Evolutionary conservation across 257 asterid genomes (phyloP).

Genomic region (Thymus quinquecostatus): DNA sequence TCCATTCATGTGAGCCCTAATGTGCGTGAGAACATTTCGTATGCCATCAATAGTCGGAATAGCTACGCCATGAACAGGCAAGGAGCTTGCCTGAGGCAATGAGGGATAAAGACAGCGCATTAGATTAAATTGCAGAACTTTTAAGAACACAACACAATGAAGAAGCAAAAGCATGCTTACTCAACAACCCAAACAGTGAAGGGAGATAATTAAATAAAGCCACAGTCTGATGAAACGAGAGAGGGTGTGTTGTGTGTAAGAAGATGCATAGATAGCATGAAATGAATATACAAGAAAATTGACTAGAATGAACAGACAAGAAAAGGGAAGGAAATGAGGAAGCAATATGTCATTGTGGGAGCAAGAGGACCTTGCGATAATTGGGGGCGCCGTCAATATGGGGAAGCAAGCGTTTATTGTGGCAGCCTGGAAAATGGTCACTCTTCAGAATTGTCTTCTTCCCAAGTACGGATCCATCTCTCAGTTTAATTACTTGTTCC

Average conservation of each 20-base stretch:
- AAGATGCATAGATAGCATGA: neutral
- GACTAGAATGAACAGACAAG: neutral
- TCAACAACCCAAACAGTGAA: neutral
- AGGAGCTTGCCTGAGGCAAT: conserved; percentile 60
- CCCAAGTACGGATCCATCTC: conserved; percentile 98
- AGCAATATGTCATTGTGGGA: too few relatives aligned
- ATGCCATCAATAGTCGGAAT: conserved; percentile 94
- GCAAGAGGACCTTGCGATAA: conserved; percentile 74
- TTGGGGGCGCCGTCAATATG: conserved; percentile 96
- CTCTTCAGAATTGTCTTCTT: conserved; percentile 97
- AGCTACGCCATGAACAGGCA: conserved; percentile 97
- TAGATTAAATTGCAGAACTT: neutral
- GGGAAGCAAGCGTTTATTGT: conserved; percentile 83
- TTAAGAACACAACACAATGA: neutral
- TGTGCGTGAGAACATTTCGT: conserved; percentile 84
- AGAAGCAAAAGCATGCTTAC: conserved; percentile 2
- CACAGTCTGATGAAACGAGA: neutral
- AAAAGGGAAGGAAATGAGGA: too few relatives aligned
- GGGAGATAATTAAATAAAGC: neutral
- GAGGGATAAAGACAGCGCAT: conserved; percentile 16
- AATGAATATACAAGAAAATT: neutral
- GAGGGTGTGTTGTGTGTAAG: too few relatives aligned
- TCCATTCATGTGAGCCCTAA: conserved; percentile 69
- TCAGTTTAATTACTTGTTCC: conserved; percentile 79
- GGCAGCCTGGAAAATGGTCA: conserved; percentile 99